Base-by-base conservation (phyloP, 140 eudicot species). In the Oenanthe javanica region DNA sequence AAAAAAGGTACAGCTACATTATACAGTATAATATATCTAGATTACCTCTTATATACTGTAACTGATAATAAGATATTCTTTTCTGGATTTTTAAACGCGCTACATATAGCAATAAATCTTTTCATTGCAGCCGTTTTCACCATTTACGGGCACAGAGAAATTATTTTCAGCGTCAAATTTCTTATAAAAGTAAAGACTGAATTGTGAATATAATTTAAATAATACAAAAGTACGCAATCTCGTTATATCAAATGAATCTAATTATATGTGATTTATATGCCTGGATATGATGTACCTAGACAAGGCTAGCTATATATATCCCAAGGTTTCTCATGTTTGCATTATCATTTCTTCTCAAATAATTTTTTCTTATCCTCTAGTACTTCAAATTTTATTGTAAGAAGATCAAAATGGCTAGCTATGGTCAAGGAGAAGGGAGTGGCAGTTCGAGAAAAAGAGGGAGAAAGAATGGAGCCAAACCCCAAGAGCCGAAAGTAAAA, bases 401-500 rank as follows among this genome's bases (percentile, higher is more conserved):
- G 15, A 13, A 51, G 6, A 4, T 15, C 4, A 15, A 11, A 55
- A 55, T 55, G 64, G 64, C 64, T 54, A 54, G 61, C n/a, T 15
- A 54, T 54, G n/a, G 2, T 55, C 64, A 55, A 19, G 64, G 64
- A 18, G 64, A 71, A 61, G 77, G 84, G 77, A 88, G 89, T 61
- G 81, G 85, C 3, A 73, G 87, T 49, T 79, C 86, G 21, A 2
- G 6, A 12, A 42, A 21, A 75, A 85, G 89, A 75, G 87, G 84
- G 81, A 86, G 89, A 14, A 88, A 83, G 82, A 93, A 79, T 63
- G 63, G 85, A 13, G 79, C 27, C 66, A 6, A 85, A 64, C 82
- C 91, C 27, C 95, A 93, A 45, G 91, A 88, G 82, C 97, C 98
- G 8, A 91, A 90, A 73, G 93, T 89, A 74, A 95, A 92, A 2